Evolutionary conservation across 352 stramenopile species (phyloP).

Genomic region (Heterotrichella gracilis): DNA sequence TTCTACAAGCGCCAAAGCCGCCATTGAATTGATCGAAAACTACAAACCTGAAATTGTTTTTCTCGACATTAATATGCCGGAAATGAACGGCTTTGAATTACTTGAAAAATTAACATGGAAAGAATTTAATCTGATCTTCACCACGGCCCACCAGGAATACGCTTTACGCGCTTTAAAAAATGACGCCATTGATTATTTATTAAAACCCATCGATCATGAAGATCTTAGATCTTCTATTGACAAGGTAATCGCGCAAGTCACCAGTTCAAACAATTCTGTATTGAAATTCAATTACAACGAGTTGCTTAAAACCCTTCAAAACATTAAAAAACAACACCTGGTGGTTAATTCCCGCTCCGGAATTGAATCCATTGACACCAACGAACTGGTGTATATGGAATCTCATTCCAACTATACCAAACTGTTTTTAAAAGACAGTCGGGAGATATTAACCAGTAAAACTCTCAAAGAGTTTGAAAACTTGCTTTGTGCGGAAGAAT

Average conservation of each 20-base stretch:
- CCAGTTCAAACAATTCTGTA: neutral
- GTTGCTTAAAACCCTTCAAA: neutral
- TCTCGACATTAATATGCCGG: neutral
- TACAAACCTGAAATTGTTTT: neutral
- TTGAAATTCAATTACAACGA: neutral
- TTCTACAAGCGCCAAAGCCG: neutral
- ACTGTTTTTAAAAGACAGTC: neutral
- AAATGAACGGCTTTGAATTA: slow-evolving; percentile 7
- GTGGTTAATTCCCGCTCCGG: neutral
- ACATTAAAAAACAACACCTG: neutral
- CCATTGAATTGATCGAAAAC: neutral
- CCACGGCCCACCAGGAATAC: neutral
- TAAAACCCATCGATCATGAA: neutral
- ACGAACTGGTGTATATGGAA: neutral
- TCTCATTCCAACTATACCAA: neutral
- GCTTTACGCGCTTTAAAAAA: neutral
- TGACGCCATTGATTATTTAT: neutral
- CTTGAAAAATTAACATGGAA: neutral
- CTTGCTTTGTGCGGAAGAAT: neutral
- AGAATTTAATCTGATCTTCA: neutral
- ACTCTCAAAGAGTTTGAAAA: neutral
- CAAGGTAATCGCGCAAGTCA: neutral
- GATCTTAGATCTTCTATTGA: neutral
- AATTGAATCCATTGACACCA: neutral
- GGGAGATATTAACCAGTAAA: neutral